Evolutionary conservation across 2,329 filamentous ascomycete genomes (phyloP), one percentile per base, ranked within the genome.

Genomic region (Ceratocystis alfenasii): DNA sequence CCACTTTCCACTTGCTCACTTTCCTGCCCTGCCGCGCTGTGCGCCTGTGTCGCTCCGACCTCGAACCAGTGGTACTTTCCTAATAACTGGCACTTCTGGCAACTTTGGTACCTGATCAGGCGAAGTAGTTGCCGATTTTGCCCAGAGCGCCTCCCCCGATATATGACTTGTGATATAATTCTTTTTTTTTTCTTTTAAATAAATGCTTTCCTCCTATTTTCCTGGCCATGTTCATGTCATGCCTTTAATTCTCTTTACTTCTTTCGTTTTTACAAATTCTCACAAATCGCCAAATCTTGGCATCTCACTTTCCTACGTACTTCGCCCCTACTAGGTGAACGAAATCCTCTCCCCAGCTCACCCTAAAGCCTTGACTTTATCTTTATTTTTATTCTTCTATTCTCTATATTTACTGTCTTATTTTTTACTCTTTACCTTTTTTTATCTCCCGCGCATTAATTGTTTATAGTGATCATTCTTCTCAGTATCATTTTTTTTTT

Each of bases 91-190:
- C 36, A 41, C 36, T 41, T 41, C 36, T 48, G 46, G 46, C 46
- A 48, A n/a, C 46, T 48, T 48, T 48, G 46, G 50, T 55, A 30
- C 50, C 50, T 55, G 50, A 55, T 30, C 50, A 55, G 50, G 50
- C 22, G 25, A 25, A 28, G 50, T 28, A 55, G 50, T 25, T 55
- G 22, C 50, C 25, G 50, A 55, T 25, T 22, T 41, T 25, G 50
- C 20, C 15, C 50, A 55, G 50, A 22, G 28, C 36, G 36, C 36
- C 36, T 41, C 36, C 36, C 7, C 7, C 20, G 25, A 15, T 25
- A 25, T 22, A 12, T 22, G 50, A 25, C 50, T 62, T 20, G 10
- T 15, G 20, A 41, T 46, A 44, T 44, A 41, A 62, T 33, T 20
- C 28, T 28, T 12, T 30, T 30, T 55, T 30, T 55, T 15, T 55